Evolutionary conservation across 495 filamentous ascomycete genomes (phyloP).

Genomic region (Penicillium waksmanii): DNA sequence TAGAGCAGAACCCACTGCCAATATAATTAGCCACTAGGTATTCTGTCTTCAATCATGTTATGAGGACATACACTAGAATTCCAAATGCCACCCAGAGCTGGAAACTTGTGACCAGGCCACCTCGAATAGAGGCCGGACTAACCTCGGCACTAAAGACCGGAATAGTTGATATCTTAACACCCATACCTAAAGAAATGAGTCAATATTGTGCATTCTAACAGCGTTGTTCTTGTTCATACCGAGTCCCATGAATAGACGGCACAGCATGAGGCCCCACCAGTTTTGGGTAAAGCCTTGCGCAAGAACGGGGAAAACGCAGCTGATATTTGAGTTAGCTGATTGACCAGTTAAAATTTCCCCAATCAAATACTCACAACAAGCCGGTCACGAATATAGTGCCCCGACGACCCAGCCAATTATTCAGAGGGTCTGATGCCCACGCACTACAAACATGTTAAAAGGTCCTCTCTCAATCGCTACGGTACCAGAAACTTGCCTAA

Average conservation of each 20-base stretch:
- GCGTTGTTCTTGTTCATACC: conserved; percentile 3
- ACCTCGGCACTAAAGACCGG: conserved; percentile 65
- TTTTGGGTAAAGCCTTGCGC: conserved; percentile 55
- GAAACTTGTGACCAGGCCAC: conserved; percentile 64
- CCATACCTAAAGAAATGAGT: conserved; percentile 56
- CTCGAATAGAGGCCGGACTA: conserved; percentile 60
- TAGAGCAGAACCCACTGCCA: conserved; percentile 53
- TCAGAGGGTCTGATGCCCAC: conserved; percentile 62
- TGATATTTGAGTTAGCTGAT: neutral
- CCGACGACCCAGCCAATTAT: conserved; percentile 57
- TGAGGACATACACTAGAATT: conserved; percentile 55
- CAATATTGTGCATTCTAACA: neutral
- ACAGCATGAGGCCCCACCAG: conserved; percentile 61
- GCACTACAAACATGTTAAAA: conserved; percentile 37
- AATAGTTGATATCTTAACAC: conserved; percentile 60
- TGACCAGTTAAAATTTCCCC: neutral
- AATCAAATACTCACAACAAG: conserved; percentile 38
- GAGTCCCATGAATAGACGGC: conserved; percentile 57
- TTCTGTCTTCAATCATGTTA: conserved; percentile 18
- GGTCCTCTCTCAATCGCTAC: neutral
- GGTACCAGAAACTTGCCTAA: conserved; percentile 20
- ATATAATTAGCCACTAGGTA: conserved; percentile 44
- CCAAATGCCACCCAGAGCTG: conserved; percentile 58
- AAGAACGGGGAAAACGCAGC: conserved; percentile 57
- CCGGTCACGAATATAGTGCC: conserved; percentile 62